Percentiles rank a stretch among this genome's conserved stretches.
These are phyloP conservation scores for Metschnikowia gelsemii DNA, from an alignment of 805 yeast species.

Conservation along the genomic window DNA sequence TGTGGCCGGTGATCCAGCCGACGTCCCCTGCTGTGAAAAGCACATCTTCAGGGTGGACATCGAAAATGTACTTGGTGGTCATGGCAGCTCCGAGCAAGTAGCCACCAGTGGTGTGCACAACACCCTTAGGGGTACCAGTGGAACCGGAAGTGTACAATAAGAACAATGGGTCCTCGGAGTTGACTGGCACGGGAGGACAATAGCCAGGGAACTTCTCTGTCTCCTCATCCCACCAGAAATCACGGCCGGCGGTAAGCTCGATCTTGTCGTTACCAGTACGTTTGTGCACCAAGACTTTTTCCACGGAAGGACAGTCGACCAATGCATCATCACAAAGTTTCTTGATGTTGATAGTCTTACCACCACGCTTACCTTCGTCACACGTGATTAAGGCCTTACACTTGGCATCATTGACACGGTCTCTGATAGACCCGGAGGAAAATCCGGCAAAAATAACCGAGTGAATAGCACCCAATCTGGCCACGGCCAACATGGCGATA, in stretches of 20 bases:
- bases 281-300: conserved; percentile 67
- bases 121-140: conserved; percentile 88
- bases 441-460: conserved; percentile 87
- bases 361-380: conserved; percentile 83
- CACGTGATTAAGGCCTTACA: conserved; percentile 74
- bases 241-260: conserved; percentile 55
- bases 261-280: conserved; percentile 65
- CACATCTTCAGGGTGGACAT: conserved; percentile 69
- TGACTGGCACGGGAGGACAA: conserved; percentile 70
- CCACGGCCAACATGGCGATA: conserved; percentile 71
- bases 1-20: conserved; percentile 91
- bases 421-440: conserved; percentile 67
- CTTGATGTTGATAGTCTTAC: conserved; percentile 76
- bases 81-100: conserved; percentile 70
- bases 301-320: conserved; percentile 61
- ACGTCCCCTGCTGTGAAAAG: conserved; percentile 88
- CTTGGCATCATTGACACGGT: conserved; percentile 69
- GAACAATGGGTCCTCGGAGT: conserved; percentile 79
- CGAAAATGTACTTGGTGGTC: conserved; percentile 75
- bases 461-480: conserved; percentile 80
- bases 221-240: conserved; percentile 77
- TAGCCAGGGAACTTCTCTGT: conserved; percentile 63
- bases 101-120: conserved; percentile 79
- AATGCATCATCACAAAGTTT: conserved; percentile 82
- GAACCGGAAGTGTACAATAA: conserved; percentile 83